These are phyloP conservation scores for Boletus speciosus DNA, from an alignment of 768 basidiomycete species.

Conservation along the genomic window DNA sequence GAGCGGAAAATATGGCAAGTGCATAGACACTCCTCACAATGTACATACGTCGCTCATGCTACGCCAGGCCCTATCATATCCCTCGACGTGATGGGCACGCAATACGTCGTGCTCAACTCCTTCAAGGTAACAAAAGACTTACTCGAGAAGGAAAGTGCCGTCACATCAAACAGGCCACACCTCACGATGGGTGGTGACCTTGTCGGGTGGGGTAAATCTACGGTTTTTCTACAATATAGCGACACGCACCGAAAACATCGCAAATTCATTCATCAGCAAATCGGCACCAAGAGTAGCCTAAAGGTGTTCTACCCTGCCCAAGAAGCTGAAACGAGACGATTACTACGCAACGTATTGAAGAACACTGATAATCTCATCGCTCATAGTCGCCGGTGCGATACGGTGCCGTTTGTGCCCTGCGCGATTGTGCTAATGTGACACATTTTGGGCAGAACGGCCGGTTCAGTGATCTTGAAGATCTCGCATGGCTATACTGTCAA, in stretches of 20 bases:
- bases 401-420: background rate
- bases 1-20: conserved; percentile 44
- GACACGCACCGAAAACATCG: conserved; percentile 6
- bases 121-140: conserved; percentile 29
- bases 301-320: background rate
- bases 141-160: conserved; percentile 9
- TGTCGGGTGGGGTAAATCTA: conserved; percentile 4
- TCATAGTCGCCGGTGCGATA: conserved; percentile 3
- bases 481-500: conserved; percentile 37
- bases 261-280: conserved; percentile 4
- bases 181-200: conserved; percentile 20
- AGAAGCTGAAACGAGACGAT: conserved; percentile 1
- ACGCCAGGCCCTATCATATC: conserved; percentile 9
- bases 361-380: background rate
- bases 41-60: conserved; percentile 4
- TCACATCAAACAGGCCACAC: conserved; percentile 7
- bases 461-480: conserved; percentile 32
- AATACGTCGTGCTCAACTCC: conserved; percentile 48
- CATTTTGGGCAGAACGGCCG: conserved; percentile 28
- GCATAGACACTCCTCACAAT: background rate
- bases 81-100: conserved; percentile 37
- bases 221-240: conserved; percentile 7
- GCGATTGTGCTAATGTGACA: background rate
- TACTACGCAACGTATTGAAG: conserved; percentile 1
- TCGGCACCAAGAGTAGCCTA: conserved; percentile 5